Base-by-base conservation (phyloP, 2,329 filamentous ascomycete species). In the Sclerotinia borealis region DNA sequence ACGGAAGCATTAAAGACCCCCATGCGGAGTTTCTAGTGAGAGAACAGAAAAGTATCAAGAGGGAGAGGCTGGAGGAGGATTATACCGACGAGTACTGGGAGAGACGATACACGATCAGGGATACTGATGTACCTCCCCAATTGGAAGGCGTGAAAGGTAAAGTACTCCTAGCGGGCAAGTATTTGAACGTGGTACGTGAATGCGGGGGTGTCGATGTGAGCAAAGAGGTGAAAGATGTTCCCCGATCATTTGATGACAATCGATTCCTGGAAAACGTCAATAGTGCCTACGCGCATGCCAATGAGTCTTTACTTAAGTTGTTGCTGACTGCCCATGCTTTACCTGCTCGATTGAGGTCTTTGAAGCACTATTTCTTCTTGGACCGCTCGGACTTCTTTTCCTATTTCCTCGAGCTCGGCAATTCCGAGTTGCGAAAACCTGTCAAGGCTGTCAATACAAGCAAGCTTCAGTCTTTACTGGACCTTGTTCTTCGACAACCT, bases 21-120 rank as follows among this genome's bases (percentile, higher is more conserved):
- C 93, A 98, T 75, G 85, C 88, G 1, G 95, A 99, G 75, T 99
- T 99, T 70, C 79, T 99, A 60, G 88, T 99, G 73, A 96, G 96
- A 73, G 95, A 98, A 75, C 92, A 96, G 71, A 96, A 93, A 76
- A 96, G 93, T 72, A 97, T 99, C 70, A 89, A 89, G 64, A 85
- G 95, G 47, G 95, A 98, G 75, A 85, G 91, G 64, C 79, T 99
- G 3, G 92, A 98, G 73, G 89, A 96, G 73, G 95, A 99, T 75
- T 99, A 98, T 72, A 99, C 93, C 0, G 95, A 99, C 75, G 95
- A 99, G 73, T 99, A 99, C 76, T 99, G 95, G 95, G 95, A 99
- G 75, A 92, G 96, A 73, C 85, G 95, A 67, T 99, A 99, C 74
- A 98, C 95, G 5, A 89, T 99, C 67, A 88, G 95, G 64, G 92